A percentile compares a stretch with the other conserved stretches of the same genome.
phyloP scores from a whole-genome alignment of 352 stramenopile species.

The Globisporangium carolinianum region DNA sequence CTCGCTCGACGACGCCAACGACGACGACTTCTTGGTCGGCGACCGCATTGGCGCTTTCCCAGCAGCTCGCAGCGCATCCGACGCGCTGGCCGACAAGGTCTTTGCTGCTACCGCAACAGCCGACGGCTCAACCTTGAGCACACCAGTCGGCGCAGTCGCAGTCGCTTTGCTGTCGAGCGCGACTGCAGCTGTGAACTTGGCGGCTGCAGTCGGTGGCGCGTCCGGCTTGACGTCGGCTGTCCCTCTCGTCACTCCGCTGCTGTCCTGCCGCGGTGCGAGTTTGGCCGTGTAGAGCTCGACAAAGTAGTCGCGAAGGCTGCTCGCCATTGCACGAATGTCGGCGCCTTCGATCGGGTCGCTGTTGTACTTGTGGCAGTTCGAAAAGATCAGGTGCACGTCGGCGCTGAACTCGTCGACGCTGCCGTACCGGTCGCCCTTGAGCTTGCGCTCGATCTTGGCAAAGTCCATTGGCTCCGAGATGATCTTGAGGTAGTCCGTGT shows the following conservation, averaged over 20 bases:
- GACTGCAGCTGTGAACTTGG: constrained; percentile 4
- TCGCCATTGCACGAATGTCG: constrained; percentile 84
- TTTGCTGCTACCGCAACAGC: constrained; percentile 16
- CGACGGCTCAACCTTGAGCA: too few species aligned
- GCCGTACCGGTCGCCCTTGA: constrained; percentile 77
- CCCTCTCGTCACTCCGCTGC: constrained; percentile 13
- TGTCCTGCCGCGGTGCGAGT: constrained; percentile 28
- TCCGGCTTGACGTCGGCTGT: constrained; percentile 1
- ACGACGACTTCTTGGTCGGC: background rate
- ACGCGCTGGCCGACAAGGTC: constrained; percentile 1
- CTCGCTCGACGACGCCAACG: background rate
- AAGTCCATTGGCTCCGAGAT: constrained; percentile 85
- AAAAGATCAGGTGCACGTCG: constrained; percentile 84
- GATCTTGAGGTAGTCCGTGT: constrained; percentile 75
- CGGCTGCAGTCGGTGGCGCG: background rate
- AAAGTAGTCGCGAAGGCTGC: constrained; percentile 75
- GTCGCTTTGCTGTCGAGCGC: constrained; percentile 11
- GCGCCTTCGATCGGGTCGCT: constrained; percentile 79
- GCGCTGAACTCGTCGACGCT: constrained; percentile 77
- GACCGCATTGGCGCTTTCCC: constrained; percentile 1
- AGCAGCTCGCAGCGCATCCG: background rate
- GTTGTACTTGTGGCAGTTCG: constrained; percentile 88
- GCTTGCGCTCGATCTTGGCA: constrained; percentile 80
- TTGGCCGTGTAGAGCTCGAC: constrained; percentile 67
- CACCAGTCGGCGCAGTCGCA: too few species aligned